Base-by-base conservation (phyloP, 768 basidiomycete genomes). In the Suillus tomentosus region DNA sequence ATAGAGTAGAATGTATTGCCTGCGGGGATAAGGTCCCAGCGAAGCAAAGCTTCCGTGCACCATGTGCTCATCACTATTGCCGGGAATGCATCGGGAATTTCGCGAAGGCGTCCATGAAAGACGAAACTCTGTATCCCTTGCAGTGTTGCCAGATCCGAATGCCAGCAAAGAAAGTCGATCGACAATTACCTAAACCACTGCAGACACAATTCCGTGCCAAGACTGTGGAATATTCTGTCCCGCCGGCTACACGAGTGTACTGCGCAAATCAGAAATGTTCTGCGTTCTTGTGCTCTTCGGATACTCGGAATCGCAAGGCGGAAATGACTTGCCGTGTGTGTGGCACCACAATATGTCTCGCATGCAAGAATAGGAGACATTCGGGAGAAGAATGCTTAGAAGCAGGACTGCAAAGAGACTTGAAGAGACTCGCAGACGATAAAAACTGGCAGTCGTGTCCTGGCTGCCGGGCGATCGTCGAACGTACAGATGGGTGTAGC, bases 401-500 rank as follows among this genome's bases (percentile, higher is more conserved):
- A n/a, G 82, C 82, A 64, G 70, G 71, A 2, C 76, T 79, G 1
- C 74, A 76, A 9, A 69, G 79, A 15, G 79, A 78, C 51, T 74
- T 87, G 24, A 77, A 73, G n/a, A 76, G 71, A 3, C 79, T 91
- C 14, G 87, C 86, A 0, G 69, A 70, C 5, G 62, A 76, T 48
- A 64, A 82, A 11, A 74, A 77, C 6, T 90, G 86, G 87, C 84
- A 87, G 69, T 86, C 82, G 0, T 90, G 87, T 68, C 88, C 87
- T 1, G 78, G 76, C 14, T 90, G 88, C 70, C 66, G 77, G 6
- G 75, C 78, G 36, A 77, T 89, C 58, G 80, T 89, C 42, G 88
- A 89, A 67, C 78, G 87, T 5, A 60, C 71, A 4, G 50, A 68
- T 2, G 88, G 88, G 4, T 89, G 88, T 65, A 77, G 78, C 70